Percentiles rank a stretch among this genome's conserved stretches.
phyloP scores from a whole-genome alignment of 192 early-diverging fungal species.

The Rhizoclosmatium sp. region DNA sequence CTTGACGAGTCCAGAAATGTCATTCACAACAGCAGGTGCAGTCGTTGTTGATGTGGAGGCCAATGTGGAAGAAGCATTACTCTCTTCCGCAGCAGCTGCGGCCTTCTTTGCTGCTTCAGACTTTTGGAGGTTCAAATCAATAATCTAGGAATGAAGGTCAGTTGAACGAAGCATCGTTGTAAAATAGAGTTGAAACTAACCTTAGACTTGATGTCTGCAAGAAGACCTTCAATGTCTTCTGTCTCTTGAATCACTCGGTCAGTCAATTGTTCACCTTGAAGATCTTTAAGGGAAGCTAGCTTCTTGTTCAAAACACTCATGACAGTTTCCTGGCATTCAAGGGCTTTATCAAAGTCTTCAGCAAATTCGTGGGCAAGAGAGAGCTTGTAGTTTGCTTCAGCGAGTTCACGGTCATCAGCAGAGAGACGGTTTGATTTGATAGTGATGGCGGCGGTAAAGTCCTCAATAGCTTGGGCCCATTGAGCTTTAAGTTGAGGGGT shows the following conservation, averaged over 20 bases:
- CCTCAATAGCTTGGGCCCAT: slow-evolving; percentile 72
- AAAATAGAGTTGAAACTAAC: slow-evolving; percentile 34
- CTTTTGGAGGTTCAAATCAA: slow-evolving; percentile 43
- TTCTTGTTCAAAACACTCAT: slow-evolving; percentile 61
- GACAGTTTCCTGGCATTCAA: slow-evolving; percentile 65
- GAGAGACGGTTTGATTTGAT: slow-evolving; percentile 60
- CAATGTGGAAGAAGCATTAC: slow-evolving; percentile 22
- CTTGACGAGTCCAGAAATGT: slow-evolving; percentile 60
- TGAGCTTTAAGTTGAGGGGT: slow-evolving; percentile 52
- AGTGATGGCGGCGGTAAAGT: slow-evolving; percentile 62
- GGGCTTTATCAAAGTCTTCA: slow-evolving; percentile 53
- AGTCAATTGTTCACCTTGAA: slow-evolving; percentile 59
- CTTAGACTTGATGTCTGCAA: slow-evolving; percentile 74
- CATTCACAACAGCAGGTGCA: slow-evolving; percentile 49
- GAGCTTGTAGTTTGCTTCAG: slow-evolving; percentile 77
- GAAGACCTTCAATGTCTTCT: slow-evolving; percentile 64
- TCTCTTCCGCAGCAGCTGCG: slow-evolving; percentile 33
- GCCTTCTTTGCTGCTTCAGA: slow-evolving; percentile 40
- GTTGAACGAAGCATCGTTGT: not conserved
- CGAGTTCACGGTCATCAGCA: slow-evolving; percentile 65
- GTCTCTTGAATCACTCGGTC: slow-evolving; percentile 55
- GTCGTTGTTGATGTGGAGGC: slow-evolving; percentile 19
- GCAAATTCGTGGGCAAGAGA: slow-evolving; percentile 72
- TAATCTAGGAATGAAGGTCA: slow-evolving; percentile 4
- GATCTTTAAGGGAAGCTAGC: slow-evolving; percentile 50